Evolutionary conservation across 2,329 filamentous ascomycete species (phyloP).

Genomic region (Lasiodiplodia gonubiensis): DNA sequence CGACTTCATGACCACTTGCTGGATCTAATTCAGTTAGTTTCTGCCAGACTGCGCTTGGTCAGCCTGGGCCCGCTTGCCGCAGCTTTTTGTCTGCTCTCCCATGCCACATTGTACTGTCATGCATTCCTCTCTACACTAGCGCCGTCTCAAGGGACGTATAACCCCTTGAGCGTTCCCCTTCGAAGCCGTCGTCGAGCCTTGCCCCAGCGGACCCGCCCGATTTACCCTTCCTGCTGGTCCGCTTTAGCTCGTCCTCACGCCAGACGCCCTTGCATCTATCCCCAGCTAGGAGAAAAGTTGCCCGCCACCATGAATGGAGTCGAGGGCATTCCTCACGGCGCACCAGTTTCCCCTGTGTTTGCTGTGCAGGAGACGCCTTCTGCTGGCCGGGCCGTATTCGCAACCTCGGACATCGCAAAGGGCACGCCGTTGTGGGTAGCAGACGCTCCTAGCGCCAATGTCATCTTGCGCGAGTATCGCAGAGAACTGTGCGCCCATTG

Average conservation of each 20-base stretch:
- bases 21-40: constrained; percentile 9
- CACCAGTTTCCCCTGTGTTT: constrained; percentile 39
- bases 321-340: constrained; percentile 8
- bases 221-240: not conserved
- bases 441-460: constrained; percentile 46
- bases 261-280: not conserved
- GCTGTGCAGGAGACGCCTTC: constrained; percentile 48
- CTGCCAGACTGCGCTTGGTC: constrained; percentile 11
- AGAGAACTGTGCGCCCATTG: constrained; percentile 57
- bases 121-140: constrained; percentile 4
- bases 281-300: not conserved
- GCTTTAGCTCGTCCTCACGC: not conserved
- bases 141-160: constrained; percentile 9
- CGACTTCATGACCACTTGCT: not conserved
- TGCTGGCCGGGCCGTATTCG: constrained; percentile 54
- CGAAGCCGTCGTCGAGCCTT: no score
- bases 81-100: not conserved
- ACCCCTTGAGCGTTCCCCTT: not conserved
- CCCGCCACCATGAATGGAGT: not conserved
- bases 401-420: constrained; percentile 41
- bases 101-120: constrained; percentile 1
- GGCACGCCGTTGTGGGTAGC: constrained; percentile 47
- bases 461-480: constrained; percentile 53
- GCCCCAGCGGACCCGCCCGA: not conserved
- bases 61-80: constrained; percentile 3